phyloP scores from a whole-genome alignment of 1,139 yeast species.

The Pneumocystis wakefieldiae region DNA sequence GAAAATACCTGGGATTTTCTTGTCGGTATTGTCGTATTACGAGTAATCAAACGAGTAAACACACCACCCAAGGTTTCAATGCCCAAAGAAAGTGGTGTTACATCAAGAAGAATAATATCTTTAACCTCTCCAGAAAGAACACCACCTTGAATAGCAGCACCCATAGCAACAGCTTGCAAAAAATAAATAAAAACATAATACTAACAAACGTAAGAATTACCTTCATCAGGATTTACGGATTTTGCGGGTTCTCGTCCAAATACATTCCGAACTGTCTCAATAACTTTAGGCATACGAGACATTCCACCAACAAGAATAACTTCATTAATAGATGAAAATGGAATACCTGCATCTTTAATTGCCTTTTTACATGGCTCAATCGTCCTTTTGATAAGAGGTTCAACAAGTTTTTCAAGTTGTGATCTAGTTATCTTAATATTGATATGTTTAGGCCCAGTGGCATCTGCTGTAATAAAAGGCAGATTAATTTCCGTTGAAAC shows the following conservation, averaged over 20 bases:
- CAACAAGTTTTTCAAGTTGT: slow-evolving; percentile 85
- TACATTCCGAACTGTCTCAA: slow-evolving; percentile 83
- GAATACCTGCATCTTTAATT: slow-evolving; percentile 81
- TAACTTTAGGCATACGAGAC: slow-evolving; percentile 99
- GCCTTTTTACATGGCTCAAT: slow-evolving; percentile 98
- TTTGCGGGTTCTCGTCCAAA: slow-evolving; percentile 95
- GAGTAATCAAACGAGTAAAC: slow-evolving; percentile 89
- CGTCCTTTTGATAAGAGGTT: slow-evolving; percentile 80
- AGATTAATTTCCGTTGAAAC: slow-evolving; percentile 87
- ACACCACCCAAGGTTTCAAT: slow-evolving; percentile 99
- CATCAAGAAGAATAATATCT: slow-evolving; percentile 87
- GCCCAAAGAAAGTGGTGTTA: slow-evolving; percentile 93
- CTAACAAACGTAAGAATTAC: background rate
- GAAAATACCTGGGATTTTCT: slow-evolving; percentile 95
- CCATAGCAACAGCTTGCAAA: slow-evolving; percentile 82
- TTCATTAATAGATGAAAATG: slow-evolving; percentile 79
- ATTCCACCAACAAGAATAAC: slow-evolving; percentile 98
- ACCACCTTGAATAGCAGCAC: slow-evolving; percentile 99
- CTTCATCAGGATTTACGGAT: slow-evolving; percentile 98
- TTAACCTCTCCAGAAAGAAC: slow-evolving; percentile 97
- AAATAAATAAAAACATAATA: background rate
- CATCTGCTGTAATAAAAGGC: slow-evolving; percentile 90
- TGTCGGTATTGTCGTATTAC: slow-evolving; percentile 96
- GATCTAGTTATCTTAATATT: slow-evolving; percentile 86
- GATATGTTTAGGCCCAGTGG: slow-evolving; percentile 96